Evolutionary conservation across 768 basidiomycete species (phyloP).

Genomic region (Phallus indusiatus): DNA sequence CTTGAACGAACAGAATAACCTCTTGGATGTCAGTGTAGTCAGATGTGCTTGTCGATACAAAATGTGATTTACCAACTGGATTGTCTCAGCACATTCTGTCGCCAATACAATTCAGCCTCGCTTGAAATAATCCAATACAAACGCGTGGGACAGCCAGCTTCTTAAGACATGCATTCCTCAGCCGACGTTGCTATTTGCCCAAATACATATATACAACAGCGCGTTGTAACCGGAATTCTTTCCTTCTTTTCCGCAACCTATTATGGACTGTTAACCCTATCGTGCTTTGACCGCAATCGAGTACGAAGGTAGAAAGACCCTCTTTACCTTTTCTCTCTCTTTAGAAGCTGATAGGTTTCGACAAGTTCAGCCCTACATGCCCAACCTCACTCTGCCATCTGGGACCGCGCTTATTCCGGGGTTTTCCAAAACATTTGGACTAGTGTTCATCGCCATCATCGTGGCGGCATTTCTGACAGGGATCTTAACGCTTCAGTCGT

Average conservation of each 20-base stretch:
- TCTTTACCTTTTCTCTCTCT: not conserved
- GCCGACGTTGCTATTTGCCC: not conserved
- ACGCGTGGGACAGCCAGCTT: not conserved
- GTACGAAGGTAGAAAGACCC: not conserved
- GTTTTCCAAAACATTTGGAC: not conserved
- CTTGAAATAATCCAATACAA: too few relatives aligned
- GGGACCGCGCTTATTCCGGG: not conserved
- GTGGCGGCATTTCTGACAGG: not conserved
- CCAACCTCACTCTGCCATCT: not conserved
- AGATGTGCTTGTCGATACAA: too few relatives aligned
- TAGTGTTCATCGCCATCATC: not conserved
- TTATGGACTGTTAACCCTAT: too few relatives aligned
- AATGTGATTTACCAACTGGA: too few relatives aligned
- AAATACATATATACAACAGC: too few relatives aligned
- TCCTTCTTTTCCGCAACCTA: not conserved
- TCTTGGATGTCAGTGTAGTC: too few relatives aligned
- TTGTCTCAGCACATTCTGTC: too few relatives aligned
- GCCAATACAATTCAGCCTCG: too few relatives aligned
- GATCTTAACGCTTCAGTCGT: not conserved
- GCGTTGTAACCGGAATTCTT: not conserved
- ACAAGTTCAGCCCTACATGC: not conserved
- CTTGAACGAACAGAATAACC: too few relatives aligned
- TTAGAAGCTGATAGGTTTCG: not conserved
- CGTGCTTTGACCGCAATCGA: not conserved
- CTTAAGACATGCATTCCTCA: not conserved